A percentile compares a stretch with the other conserved stretches of the same genome.
Conservation (phyloP, 2,329 filamentous ascomycete genomes). For the Trichoderma atroviride region DNA sequence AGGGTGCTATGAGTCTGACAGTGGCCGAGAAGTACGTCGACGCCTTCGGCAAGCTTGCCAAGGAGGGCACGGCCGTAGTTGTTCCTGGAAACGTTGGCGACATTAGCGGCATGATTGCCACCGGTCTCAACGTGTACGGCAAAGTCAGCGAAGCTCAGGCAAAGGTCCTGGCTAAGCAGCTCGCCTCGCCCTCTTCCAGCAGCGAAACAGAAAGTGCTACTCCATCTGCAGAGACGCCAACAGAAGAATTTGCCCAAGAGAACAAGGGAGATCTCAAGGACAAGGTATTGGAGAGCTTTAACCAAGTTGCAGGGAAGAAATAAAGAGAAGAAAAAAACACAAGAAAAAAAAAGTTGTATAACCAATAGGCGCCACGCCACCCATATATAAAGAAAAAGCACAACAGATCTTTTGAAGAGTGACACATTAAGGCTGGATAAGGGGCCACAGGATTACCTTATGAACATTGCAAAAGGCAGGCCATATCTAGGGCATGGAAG, state of each 20-base stretch:
- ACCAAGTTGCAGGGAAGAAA: slow-evolving; percentile 40
- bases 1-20: slow-evolving; percentile 80
- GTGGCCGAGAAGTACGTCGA: slow-evolving; percentile 99
- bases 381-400: neutral
- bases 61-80: slow-evolving; percentile 92
- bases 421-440: neutral
- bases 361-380: neutral
- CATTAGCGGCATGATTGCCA: slow-evolving; percentile 95
- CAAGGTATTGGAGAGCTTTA: slow-evolving; percentile 46
- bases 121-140: slow-evolving; percentile 91
- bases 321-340: slow-evolving; percentile 27
- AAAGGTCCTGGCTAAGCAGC: slow-evolving; percentile 62
- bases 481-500: neutral
- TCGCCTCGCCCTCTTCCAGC: slow-evolving; percentile 39
- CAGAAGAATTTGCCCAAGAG: slow-evolving; percentile 28
- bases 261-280: slow-evolving; percentile 41
- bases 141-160: slow-evolving; percentile 85
- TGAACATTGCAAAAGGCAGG: neutral
- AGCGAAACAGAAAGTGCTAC: slow-evolving; percentile 14
- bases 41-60: slow-evolving; percentile 87
- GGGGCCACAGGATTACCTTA: slow-evolving; percentile 2
- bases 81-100: slow-evolving; percentile 97
- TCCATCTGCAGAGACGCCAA: neutral
- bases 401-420: neutral
- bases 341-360: neutral